These are phyloP conservation scores for Salix arbutifolia DNA, from an alignment of 345 rosid species.

Conservation along the genomic window DNA sequence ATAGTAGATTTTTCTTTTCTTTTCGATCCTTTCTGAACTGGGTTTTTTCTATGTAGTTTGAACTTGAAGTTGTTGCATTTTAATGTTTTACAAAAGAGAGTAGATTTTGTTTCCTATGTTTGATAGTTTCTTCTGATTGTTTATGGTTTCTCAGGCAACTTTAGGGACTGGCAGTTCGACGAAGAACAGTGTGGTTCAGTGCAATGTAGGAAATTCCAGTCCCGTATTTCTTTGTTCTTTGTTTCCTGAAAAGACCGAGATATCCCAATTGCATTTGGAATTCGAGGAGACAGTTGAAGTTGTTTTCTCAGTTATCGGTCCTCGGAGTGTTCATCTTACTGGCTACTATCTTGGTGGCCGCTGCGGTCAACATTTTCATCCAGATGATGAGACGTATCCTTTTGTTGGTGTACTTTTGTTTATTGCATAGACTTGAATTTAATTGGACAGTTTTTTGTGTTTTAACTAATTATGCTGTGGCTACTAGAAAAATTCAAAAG, in stretches of 20 bases:
- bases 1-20: not conserved
- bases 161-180: constrained; percentile 44
- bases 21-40: not conserved
- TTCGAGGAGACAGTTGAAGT: constrained; percentile 71
- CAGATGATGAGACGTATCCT: constrained; percentile 67
- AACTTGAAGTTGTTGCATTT: not conserved
- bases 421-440: not conserved
- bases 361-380: constrained; percentile 6
- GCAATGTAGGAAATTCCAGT: constrained; percentile 61
- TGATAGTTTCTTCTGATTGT: not conserved
- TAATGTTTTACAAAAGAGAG: not conserved
- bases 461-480: not conserved
- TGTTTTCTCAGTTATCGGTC: constrained; percentile 67
- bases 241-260: constrained; percentile 47
- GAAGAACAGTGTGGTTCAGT: constrained; percentile 50
- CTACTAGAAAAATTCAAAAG: not conserved
- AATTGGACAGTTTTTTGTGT: not conserved
- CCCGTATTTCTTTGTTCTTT: constrained; percentile 59
- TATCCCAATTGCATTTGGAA: constrained; percentile 61
- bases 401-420: not conserved
- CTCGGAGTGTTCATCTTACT: constrained; percentile 60
- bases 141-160: constrained; percentile 46
- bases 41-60: not conserved
- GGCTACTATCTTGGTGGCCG: constrained; percentile 44
- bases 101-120: not conserved